A percentile compares a stretch with the other conserved stretches of the same genome.
Evolutionary conservation across 2,329 filamentous ascomycete species (phyloP).

Genomic region (Rasamsonia emersonii): DNA sequence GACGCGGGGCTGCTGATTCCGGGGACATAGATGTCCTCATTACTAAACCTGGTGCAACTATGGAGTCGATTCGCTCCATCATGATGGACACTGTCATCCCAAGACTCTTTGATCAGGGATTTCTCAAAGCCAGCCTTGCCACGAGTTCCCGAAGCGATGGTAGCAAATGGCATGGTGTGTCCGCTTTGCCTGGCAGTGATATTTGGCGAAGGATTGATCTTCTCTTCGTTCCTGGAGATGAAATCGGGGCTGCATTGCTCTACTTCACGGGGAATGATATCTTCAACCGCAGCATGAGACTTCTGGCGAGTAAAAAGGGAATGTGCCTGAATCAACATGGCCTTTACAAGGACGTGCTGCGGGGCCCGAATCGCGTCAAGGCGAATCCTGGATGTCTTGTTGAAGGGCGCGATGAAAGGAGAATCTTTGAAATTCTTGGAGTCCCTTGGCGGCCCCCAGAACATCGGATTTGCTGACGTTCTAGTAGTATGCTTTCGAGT

Average conservation of each 20-base stretch:
- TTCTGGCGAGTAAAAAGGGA: constrained; percentile 69
- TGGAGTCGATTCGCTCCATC: constrained; percentile 52
- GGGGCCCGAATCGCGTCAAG: constrained; percentile 50
- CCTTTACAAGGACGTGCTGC: constrained; percentile 62
- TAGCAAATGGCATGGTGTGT: constrained; percentile 85
- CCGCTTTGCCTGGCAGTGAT: constrained; percentile 52
- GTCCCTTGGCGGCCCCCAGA: constrained; percentile 77
- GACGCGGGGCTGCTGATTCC: constrained; percentile 64
- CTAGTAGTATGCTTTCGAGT: constrained; percentile 8
- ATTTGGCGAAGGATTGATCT: constrained; percentile 79
- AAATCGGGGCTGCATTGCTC: constrained; percentile 78
- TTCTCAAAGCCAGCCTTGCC: constrained; percentile 64
- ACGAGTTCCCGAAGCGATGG: constrained; percentile 48
- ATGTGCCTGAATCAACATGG: constrained; percentile 82
- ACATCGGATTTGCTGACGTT: constrained; percentile 61
- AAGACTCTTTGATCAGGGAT: constrained; percentile 50
- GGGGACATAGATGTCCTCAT: constrained; percentile 82
- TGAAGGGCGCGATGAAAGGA: constrained; percentile 66
- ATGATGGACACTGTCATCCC: constrained; percentile 56
- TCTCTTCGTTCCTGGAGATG: constrained; percentile 67
- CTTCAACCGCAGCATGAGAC: constrained; percentile 78
- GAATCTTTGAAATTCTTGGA: constrained; percentile 71
- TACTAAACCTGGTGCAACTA: constrained; percentile 55
- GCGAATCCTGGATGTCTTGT: constrained; percentile 60
- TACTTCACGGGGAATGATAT: constrained; percentile 96